These are phyloP conservation scores for Tricharina praecox DNA, from an alignment of 495 filamentous ascomycete species.

Conservation along the genomic window DNA sequence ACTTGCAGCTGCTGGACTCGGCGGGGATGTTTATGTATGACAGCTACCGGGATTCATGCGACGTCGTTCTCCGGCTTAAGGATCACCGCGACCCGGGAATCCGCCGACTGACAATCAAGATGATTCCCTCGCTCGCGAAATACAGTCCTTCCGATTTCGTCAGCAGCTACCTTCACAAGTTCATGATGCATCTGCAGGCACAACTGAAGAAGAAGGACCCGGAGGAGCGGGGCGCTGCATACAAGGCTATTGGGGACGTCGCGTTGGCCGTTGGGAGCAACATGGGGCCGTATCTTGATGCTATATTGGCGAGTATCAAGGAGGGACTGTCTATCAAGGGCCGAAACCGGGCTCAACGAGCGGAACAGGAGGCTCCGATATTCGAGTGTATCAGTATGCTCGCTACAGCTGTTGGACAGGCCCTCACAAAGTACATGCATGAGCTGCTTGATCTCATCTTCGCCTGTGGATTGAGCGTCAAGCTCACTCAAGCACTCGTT, in stretches of 20 bases:
- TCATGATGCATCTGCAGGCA: constrained; percentile 87
- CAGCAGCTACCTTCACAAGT: constrained; percentile 67
- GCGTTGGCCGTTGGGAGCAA: constrained; percentile 86
- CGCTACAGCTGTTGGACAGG: constrained; percentile 83
- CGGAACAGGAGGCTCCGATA: constrained; percentile 69
- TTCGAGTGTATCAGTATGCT: constrained; percentile 97
- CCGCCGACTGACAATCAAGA: constrained; percentile 65
- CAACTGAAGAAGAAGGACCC: constrained; percentile 73
- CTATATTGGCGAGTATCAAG: constrained; percentile 76
- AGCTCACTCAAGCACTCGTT: constrained; percentile 82
- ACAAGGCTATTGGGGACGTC: constrained; percentile 85
- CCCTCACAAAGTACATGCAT: constrained; percentile 95
- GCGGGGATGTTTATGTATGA: constrained; percentile 99
- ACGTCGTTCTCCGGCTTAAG: constrained; percentile 75
- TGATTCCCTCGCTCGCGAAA: constrained; percentile 82
- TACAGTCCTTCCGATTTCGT: constrained; percentile 82
- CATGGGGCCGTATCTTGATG: constrained; percentile 77
- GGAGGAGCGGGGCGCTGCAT: constrained; percentile 79
- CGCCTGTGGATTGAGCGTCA: constrained; percentile 79
- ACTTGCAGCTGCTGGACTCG: constrained; percentile 78
- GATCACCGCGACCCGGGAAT: constrained; percentile 81
- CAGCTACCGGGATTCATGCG: constrained; percentile 70
- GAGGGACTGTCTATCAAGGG: constrained; percentile 75
- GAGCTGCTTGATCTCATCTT: constrained; percentile 91
- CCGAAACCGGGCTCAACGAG: constrained; percentile 41